A percentile compares a stretch with the other conserved stretches of the same genome.
Conservation (phyloP, 2,329 filamentous ascomycete genomes). For the Phialocephala subalpina region DNA sequence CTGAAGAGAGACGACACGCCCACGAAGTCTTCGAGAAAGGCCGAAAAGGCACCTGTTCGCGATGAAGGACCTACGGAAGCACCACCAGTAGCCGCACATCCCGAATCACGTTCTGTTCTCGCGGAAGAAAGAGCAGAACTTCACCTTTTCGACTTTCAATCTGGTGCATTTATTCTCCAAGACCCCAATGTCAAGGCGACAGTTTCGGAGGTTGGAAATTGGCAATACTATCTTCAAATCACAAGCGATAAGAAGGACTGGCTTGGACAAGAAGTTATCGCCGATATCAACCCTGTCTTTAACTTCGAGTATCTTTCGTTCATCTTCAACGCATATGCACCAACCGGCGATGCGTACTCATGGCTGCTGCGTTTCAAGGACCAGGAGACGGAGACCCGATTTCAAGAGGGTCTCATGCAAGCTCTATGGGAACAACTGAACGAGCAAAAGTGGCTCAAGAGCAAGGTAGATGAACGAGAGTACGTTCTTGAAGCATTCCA, state of each 20-base stretch:
- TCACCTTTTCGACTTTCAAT: constrained; percentile 91
- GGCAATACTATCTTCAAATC: constrained; percentile 96
- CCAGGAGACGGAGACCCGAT: constrained; percentile 79
- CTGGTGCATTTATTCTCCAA: constrained; percentile 76
- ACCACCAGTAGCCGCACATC: constrained; percentile 66
- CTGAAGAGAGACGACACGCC: constrained; percentile 51
- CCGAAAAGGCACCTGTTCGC: constrained; percentile 42
- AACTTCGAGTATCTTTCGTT: constrained; percentile 99
- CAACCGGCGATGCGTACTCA: constrained; percentile 89
- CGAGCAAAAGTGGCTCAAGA: constrained; percentile 91
- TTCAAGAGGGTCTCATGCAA: constrained; percentile 94
- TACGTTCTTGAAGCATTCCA: constrained; percentile 97
- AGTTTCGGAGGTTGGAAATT: constrained; percentile 86
- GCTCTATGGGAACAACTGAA: constrained; percentile 97
- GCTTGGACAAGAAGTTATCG: constrained; percentile 84
- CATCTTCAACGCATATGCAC: constrained; percentile 96
- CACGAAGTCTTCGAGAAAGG: constrained; percentile 35
- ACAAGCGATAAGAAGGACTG: constrained; percentile 78
- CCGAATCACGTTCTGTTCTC: constrained; percentile 76
- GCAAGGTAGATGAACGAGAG: constrained; percentile 90
- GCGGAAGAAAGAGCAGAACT: constrained; percentile 82
- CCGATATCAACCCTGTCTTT: constrained; percentile 97
- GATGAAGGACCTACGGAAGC: constrained; percentile 62
- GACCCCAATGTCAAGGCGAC: constrained; percentile 72
- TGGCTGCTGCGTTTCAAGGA: constrained; percentile 95